phyloP scores from a whole-genome alignment of 169 alveolate genomes.

The Plasmodium gaboni region DNA sequence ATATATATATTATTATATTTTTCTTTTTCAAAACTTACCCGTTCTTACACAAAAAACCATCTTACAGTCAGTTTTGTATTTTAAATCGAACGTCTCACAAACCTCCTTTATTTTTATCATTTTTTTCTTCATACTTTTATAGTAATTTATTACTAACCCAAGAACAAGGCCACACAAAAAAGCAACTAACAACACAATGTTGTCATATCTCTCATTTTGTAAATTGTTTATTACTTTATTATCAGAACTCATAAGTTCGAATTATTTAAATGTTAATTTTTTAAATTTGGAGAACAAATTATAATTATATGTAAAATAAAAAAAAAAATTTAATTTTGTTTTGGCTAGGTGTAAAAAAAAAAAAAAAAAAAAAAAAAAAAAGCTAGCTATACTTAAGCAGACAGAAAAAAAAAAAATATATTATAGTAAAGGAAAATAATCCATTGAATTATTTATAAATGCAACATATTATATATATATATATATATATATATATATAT shows the following conservation, averaged over 20 bases:
- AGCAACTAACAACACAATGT: background rate
- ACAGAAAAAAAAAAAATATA: too few species aligned
- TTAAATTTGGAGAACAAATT: background rate
- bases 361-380: too few species aligned
- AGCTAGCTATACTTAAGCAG: too few species aligned
- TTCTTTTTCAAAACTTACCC: slow-evolving; percentile 17
- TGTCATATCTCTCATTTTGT: slow-evolving; percentile 23
- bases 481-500: too few species aligned
- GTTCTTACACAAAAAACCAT: slow-evolving; percentile 78
- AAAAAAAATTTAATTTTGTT: background rate
- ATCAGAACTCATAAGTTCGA: slow-evolving; percentile 20
- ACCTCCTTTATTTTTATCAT: slow-evolving; percentile 19
- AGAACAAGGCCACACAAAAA: slow-evolving; percentile 64
- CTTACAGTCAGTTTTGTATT: slow-evolving; percentile 43
- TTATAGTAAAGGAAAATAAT: too few species aligned
- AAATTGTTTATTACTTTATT: slow-evolving; percentile 1
- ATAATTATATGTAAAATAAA: background rate
- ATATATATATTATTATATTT: background rate
- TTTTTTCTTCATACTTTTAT: slow-evolving; percentile 17
- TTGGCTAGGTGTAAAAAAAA: too few species aligned
- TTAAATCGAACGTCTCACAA: slow-evolving; percentile 12
- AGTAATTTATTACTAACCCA: slow-evolving; percentile 37
- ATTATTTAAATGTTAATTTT: background rate
- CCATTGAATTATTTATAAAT: too few species aligned
- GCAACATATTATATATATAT: too few species aligned